phyloP scores from a whole-genome alignment of 345 rosid genomes.

The Garcia nutans region DNA sequence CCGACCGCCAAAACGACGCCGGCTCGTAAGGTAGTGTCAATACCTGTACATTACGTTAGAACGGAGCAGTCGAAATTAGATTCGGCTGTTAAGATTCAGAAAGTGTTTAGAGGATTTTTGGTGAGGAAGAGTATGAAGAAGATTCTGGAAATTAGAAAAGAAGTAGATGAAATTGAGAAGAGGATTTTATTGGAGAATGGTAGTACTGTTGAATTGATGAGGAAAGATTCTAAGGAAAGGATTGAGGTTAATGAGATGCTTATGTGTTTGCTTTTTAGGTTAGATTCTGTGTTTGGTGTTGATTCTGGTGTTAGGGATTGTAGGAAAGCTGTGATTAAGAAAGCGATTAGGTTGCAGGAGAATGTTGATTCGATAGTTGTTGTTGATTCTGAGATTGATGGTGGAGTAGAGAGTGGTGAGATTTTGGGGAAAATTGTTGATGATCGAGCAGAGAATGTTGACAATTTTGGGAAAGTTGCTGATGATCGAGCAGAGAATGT shows the following conservation, averaged over 20 bases:
- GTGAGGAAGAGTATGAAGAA: conserved; percentile 57
- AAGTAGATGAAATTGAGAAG: conserved; percentile 47
- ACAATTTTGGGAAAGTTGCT: not conserved
- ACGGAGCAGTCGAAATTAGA: conserved; percentile 33
- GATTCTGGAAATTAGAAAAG: conserved; percentile 36
- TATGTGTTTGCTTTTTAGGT: conserved; percentile 50
- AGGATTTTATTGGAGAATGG: conserved; percentile 33
- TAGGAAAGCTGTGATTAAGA: conserved; percentile 51
- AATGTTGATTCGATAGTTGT: conserved; percentile 43
- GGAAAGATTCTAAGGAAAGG: conserved; percentile 44
- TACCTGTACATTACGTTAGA: conserved; percentile 48
- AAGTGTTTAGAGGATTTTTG: conserved; percentile 47
- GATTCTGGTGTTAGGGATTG: conserved; percentile 55
- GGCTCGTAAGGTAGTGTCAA: conserved; percentile 38
- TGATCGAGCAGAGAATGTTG: no score
- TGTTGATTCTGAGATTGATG: not conserved
- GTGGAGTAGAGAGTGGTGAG: not conserved
- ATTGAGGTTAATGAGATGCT: conserved; percentile 48
- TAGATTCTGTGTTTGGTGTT: conserved; percentile 59
- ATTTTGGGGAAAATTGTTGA: not conserved
- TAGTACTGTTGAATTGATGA: conserved; percentile 25
- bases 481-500: not conserved
- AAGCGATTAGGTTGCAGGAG: conserved; percentile 59
- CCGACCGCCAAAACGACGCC: not conserved
- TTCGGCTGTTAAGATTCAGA: conserved; percentile 55